Evolutionary conservation across 306 rosid species (phyloP), one percentile per base, ranked within the genome.

Genomic region (Sindora glabra): DNA sequence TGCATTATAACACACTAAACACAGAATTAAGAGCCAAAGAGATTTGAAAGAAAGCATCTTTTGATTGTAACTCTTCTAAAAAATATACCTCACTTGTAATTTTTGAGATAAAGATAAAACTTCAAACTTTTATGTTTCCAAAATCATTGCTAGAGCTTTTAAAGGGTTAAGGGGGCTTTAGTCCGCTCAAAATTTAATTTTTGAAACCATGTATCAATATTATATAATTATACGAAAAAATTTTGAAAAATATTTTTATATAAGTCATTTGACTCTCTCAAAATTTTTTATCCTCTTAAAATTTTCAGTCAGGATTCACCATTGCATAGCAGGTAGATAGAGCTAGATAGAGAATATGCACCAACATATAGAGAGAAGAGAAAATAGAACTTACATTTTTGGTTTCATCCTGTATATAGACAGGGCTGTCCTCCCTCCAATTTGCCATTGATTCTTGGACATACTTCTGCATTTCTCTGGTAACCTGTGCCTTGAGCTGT

Each of bases 381-480:
- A 73, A 61, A 63, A 62, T 66, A 57, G 30, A 75, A 56, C 74
- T 72, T 30, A 92, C 99, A 75, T 77, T 70, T 86, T 86, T 92
- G 62, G 95, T 58, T 71, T 83, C 95, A 69, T 88, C 94, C 78
- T 92, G 99, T 15, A 86, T 70, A 81, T 71, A 86, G 12, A 89
- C 65, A 29, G 89, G 89, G 22, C 26, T 55, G 57, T 80, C 89
- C 47, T 79, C 80, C 4, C 42, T 80, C 99, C 99, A 92, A 63
- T 63, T 69, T 33, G 65, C 81, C 96, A 92, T 89, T 17, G 94
- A 76, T 78, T 82, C 70, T 64, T 81, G 65, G 27, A 83, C 84
- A 78, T 83, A 81, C 13, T 64, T 78, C 38, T 86, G 75, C 99
- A 89, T 89, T 56, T 89, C 99, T 49, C 33, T 66, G 27, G 95